Evolutionary conservation across 768 basidiomycete genomes (phyloP).

Genomic region (Calocera cornea): DNA sequence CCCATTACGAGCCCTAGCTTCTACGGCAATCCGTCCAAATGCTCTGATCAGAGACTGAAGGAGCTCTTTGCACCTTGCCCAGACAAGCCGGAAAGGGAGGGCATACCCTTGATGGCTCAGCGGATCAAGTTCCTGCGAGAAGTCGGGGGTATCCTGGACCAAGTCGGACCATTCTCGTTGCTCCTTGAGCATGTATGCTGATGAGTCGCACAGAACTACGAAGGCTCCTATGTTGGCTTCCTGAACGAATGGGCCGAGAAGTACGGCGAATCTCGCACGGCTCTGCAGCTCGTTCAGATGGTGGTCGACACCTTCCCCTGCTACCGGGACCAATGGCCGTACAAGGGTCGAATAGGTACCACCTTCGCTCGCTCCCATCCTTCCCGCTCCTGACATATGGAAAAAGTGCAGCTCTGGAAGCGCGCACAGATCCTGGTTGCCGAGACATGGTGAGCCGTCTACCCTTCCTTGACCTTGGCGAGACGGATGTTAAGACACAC

Average conservation of each 20-base stretch:
- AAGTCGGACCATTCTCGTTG: constrained; percentile 31
- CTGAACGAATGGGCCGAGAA: constrained; percentile 44
- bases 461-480: neutral
- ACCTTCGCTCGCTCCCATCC: neutral
- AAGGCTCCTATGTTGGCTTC: constrained; percentile 58
- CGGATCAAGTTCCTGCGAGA: constrained; percentile 67
- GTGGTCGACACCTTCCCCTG: constrained; percentile 57
- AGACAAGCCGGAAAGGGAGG: constrained; percentile 34
- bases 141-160: constrained; percentile 56
- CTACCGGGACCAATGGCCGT: constrained; percentile 55
- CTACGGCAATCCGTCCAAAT: constrained; percentile 54
- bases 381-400: neutral
- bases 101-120: constrained; percentile 54
- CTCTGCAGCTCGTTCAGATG: constrained; percentile 58
- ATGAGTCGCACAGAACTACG: constrained; percentile 36
- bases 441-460: constrained; percentile 45
- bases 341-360: constrained; percentile 48
- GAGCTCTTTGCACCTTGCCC: constrained; percentile 46
- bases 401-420: constrained; percentile 70
- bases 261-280: constrained; percentile 44
- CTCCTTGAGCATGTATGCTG: neutral
- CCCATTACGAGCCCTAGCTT: constrained; percentile 69
- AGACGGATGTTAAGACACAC: neutral
- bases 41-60: constrained; percentile 56
- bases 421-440: constrained; percentile 84